Evolutionary conservation across 805 yeast genomes (phyloP), one percentile per base, ranked within the genome.

Genomic region (Metschnikowia similis): DNA sequence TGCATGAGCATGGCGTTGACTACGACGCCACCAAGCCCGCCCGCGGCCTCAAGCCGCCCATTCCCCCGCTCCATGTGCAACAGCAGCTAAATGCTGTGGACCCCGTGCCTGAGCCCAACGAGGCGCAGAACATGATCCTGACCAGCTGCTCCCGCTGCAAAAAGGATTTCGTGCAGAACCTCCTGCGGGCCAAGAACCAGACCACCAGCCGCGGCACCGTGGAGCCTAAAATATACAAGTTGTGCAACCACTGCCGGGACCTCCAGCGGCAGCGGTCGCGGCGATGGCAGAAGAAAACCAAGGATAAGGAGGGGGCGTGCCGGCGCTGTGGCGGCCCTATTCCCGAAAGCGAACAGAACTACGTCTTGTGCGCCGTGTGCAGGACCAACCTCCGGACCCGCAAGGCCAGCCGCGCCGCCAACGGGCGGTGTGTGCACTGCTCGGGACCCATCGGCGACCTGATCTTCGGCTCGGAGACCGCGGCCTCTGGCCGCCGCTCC

Each of bases 391-490:
- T 83, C 31, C 68, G 88, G 53, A 67, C 75, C 2, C 67, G 82
- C 42, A 84, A 84, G 58, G 81, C 82, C 0, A 75, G 72, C 47
- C 68, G 89, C 37, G 85, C 81, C 6, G 80, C 81, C 10, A 77
- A 74, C 55, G 88, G 89, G 0, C 77, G 76, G 57, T 84, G 89
- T 66, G 85, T 84, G 13, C 88, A 84, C 59, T 84, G 89, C 53
- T 72, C 83, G 1, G 86, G 87, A 2, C 82, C 83, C 7, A 62
- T 74, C 6, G 74, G 71, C 48, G 69, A 76, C 1, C 67, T 71
- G 48, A 69, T 72, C 29, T 64, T 70, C 30, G 61, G 67, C 13
- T 66, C 62, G 27, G 69, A 66, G 0, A 16, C 9, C 16, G 17
- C 8, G 7, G 6, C 2, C 30, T 51, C 48, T 7, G 54, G 47